phyloP scores from a whole-genome alignment of 768 basidiomycete genomes.

The Neoboletus subvelutipes region DNA sequence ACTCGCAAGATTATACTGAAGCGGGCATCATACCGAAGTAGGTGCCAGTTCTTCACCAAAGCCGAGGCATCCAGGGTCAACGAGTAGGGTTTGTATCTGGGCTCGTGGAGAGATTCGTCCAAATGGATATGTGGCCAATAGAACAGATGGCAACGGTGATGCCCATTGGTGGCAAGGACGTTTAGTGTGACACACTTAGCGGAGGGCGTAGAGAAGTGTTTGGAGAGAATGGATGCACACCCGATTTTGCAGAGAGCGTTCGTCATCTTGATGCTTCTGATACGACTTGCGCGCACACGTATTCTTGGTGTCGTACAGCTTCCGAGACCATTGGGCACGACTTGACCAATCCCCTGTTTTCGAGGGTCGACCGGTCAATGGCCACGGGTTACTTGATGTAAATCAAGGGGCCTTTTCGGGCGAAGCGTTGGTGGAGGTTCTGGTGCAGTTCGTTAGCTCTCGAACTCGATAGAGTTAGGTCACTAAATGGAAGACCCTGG shows the following conservation, averaged over 20 bases:
- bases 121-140: slow-evolving; percentile 8
- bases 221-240: slow-evolving; percentile 27
- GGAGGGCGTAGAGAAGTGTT: slow-evolving; percentile 30
- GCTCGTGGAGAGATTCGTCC: slow-evolving; percentile 4
- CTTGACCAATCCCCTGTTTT: slow-evolving; percentile 17
- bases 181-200: slow-evolving; percentile 9
- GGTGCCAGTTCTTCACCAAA: background rate
- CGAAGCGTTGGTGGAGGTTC: slow-evolving; percentile 5
- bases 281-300: slow-evolving; percentile 9
- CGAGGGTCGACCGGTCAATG: slow-evolving; percentile 9
- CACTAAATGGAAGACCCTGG: slow-evolving; percentile 33
- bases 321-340: slow-evolving; percentile 11
- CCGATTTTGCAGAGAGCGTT: slow-evolving; percentile 17
- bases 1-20: background rate
- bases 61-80: slow-evolving; percentile 3
- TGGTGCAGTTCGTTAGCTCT: slow-evolving; percentile 11
- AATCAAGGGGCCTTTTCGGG: slow-evolving; percentile 19
- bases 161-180: slow-evolving; percentile 7
- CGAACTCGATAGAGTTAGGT: slow-evolving; percentile 21
- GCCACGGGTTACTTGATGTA: slow-evolving; percentile 17
- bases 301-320: slow-evolving; percentile 7
- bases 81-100: slow-evolving; percentile 4
- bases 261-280: slow-evolving; percentile 25
- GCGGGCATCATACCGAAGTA: background rate
- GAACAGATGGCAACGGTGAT: slow-evolving; percentile 8